phyloP scores from a whole-genome alignment of 2,329 filamentous ascomycete species.

The Sporothrix inflata region DNA sequence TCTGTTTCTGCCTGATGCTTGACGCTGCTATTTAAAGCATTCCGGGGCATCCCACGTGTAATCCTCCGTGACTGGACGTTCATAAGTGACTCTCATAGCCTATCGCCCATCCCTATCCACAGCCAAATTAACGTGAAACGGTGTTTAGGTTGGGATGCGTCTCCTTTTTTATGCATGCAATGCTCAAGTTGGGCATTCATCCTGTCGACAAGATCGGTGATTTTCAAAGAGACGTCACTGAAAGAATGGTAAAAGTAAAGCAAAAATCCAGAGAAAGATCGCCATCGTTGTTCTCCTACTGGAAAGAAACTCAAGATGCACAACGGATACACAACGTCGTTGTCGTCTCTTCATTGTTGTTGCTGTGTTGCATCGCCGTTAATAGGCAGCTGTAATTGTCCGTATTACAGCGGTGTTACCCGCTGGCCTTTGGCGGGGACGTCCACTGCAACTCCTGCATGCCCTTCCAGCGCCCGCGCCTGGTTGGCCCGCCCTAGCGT shows the following conservation, averaged over 20 bases:
- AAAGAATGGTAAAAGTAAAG: too few relatives aligned
- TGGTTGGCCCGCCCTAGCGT: conserved; percentile 27
- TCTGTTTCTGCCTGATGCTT: conserved; percentile 1
- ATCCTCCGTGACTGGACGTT: background rate
- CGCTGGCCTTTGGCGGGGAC: background rate
- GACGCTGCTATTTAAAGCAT: conserved; percentile 9
- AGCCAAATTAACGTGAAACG: conserved; percentile 21
- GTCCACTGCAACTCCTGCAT: conserved; percentile 1
- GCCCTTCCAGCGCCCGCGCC: background rate
- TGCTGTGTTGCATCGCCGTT: background rate
- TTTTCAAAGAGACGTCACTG: too few relatives aligned
- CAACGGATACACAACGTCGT: background rate
- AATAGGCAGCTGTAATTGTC: conserved; percentile 8
- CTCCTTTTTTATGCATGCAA: conserved; percentile 20
- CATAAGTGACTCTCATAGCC: background rate
- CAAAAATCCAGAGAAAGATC: background rate
- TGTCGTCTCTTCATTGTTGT: background rate
- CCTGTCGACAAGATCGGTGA: too few relatives aligned
- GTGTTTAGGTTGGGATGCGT: background rate
- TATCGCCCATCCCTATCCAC: background rate
- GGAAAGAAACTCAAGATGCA: background rate
- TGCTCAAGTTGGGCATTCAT: background rate
- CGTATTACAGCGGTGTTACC: background rate
- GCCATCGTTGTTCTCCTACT: too few relatives aligned
- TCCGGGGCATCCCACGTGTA: background rate